phyloP scores from a whole-genome alignment of 2,329 filamentous ascomycete species.

The Diaporthe sp. region DNA sequence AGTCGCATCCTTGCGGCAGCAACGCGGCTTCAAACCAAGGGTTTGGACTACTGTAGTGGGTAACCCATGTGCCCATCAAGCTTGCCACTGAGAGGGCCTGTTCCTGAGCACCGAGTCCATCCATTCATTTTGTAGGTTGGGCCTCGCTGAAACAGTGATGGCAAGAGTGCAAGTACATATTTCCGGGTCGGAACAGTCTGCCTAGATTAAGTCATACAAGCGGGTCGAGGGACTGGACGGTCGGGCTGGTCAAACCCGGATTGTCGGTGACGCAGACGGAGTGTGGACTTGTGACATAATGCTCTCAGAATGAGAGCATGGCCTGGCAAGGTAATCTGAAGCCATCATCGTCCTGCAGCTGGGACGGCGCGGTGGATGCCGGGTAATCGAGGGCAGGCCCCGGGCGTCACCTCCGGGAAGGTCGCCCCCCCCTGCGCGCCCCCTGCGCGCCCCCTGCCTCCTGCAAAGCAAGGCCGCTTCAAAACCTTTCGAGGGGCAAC shows the following conservation, averaged over 20 bases:
- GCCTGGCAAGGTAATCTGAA: neutral
- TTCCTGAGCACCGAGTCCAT: neutral
- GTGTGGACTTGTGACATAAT: neutral
- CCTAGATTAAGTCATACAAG: neutral
- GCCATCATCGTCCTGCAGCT: neutral
- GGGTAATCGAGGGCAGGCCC: neutral
- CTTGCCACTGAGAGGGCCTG: neutral
- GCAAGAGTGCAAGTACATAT: neutral
- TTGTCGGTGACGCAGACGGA: neutral
- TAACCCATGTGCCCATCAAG: neutral
- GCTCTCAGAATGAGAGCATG: neutral
- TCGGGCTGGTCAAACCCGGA: neutral
- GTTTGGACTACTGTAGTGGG: neutral
- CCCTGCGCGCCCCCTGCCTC: neutral
- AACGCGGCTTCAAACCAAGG: neutral
- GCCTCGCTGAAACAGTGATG: neutral
- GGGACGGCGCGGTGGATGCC: neutral
- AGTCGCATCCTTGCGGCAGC: neutral
- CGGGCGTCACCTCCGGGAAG: neutral
- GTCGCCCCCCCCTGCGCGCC: neutral
- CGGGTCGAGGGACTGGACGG: neutral
- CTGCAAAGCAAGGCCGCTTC: conserved; percentile 18
- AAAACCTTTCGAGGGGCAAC: conserved; percentile 30
- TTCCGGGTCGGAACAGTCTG: too few species aligned
- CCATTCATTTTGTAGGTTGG: neutral